Conservation (phyloP, 345 rosid genomes). For the Salix brachista region DNA sequence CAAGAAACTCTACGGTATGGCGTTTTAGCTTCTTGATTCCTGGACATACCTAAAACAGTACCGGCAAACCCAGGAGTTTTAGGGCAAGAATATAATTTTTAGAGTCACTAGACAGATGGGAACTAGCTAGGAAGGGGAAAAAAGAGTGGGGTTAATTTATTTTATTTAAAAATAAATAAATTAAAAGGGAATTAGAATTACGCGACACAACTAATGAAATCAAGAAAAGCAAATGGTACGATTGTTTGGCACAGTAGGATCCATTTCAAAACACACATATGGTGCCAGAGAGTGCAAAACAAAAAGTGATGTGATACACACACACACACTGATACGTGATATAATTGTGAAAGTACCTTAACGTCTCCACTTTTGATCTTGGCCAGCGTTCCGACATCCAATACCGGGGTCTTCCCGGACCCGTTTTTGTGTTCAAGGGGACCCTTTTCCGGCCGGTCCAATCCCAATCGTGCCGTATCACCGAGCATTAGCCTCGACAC, state of each 20-base stretch:
- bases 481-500: constrained; percentile 63
- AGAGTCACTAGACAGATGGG: no score
- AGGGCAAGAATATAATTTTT: not conserved
- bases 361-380: constrained; percentile 70
- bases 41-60: constrained; percentile 44
- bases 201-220: not conserved
- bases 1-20: constrained; percentile 60
- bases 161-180: not conserved
- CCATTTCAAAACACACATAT: constrained; percentile 19
- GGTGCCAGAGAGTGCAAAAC: not conserved
- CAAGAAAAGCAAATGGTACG: constrained; percentile 16
- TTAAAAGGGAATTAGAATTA: constrained; percentile 13
- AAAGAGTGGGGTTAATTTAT: not conserved
- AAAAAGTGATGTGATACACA: not conserved
- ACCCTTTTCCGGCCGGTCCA: constrained; percentile 65
- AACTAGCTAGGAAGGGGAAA: not conserved
- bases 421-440: constrained; percentile 67
- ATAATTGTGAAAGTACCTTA: constrained; percentile 44
- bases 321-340: not conserved
- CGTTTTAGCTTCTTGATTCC: constrained; percentile 53
- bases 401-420: constrained; percentile 82
- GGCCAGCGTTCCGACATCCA: constrained; percentile 76
- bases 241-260: constrained; percentile 18
- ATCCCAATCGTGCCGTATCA: constrained; percentile 57
- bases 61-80: not conserved